Evolutionary conservation across 495 filamentous ascomycete species (phyloP).

Genomic region (Daldinia caldariorum): DNA sequence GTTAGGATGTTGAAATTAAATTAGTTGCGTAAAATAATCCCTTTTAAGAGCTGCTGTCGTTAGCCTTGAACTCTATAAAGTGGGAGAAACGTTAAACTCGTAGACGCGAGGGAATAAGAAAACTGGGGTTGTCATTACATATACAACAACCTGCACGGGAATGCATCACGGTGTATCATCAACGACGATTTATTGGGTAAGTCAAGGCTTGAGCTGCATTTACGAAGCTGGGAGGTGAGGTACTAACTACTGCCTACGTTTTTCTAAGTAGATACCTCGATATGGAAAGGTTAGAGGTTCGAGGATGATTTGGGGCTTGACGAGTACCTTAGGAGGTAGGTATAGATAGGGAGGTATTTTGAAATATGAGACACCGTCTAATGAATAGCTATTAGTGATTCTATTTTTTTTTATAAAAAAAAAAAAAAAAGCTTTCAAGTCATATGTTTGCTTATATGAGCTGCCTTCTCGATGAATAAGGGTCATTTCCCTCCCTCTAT

Average conservation of each 20-base stretch:
- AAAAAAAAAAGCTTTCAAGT: too few relatives aligned
- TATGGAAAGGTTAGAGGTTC: neutral
- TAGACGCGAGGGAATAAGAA: neutral
- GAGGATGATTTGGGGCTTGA: neutral
- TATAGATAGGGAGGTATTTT: too few relatives aligned
- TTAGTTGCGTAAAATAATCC: conserved; percentile 15
- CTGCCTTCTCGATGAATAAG: neutral
- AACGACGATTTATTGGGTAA: neutral
- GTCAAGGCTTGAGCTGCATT: neutral
- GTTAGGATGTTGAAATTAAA: conserved; percentile 23
- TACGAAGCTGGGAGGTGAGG: neutral
- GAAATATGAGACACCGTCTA: too few relatives aligned
- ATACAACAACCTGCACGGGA: neutral
- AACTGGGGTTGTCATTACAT: neutral
- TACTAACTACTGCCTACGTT: neutral
- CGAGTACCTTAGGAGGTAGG: too few relatives aligned
- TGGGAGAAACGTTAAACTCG: neutral
- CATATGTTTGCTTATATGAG: neutral
- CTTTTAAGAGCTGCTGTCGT: neutral
- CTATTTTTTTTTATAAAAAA: too few relatives aligned
- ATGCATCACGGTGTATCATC: neutral
- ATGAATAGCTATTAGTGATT: too few relatives aligned
- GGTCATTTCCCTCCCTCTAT: neutral
- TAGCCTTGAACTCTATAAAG: neutral
- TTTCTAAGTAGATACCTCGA: neutral